Conservation (phyloP, 495 filamentous ascomycete species). For the Cercophora sp. region DNA sequence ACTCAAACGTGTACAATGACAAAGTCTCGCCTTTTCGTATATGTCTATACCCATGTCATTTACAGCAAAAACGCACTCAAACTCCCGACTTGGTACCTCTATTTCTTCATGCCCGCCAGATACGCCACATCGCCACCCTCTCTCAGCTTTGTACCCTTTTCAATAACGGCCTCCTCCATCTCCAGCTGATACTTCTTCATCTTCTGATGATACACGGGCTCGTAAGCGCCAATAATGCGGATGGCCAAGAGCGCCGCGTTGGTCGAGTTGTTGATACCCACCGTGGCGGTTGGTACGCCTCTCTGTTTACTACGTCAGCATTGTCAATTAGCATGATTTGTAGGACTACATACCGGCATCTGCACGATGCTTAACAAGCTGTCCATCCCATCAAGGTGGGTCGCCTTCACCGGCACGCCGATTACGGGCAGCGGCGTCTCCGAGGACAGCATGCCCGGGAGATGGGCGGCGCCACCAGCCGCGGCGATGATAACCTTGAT, state of each 20-base stretch:
- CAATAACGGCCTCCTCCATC: slow-evolving; percentile 60
- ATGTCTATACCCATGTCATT: too few relatives aligned
- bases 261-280: slow-evolving; percentile 88
- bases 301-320: slow-evolving; percentile 33
- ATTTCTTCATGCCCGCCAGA: slow-evolving; percentile 27
- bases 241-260: slow-evolving; percentile 90
- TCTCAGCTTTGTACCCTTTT: slow-evolving; percentile 63
- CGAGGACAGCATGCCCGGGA: slow-evolving; percentile 88
- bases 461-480: slow-evolving; percentile 85
- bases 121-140: slow-evolving; percentile 70
- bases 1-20: too few relatives aligned
- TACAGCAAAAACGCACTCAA: too few relatives aligned
- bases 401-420: slow-evolving; percentile 86
- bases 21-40: too few relatives aligned
- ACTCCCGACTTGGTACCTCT: too few relatives aligned
- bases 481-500: slow-evolving; percentile 93
- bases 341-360: slow-evolving; percentile 60
- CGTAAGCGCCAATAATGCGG: slow-evolving; percentile 70
- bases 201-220: slow-evolving; percentile 54
- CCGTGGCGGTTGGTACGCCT: slow-evolving; percentile 81
- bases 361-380: slow-evolving; percentile 86
- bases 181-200: slow-evolving; percentile 63
- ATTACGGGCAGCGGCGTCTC: slow-evolving; percentile 88
- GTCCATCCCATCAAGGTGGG: slow-evolving; percentile 81
- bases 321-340: background rate